A percentile compares a stretch with the other conserved stretches of the same genome.
phyloP scores from a whole-genome alignment of 2,329 filamentous ascomycete genomes.

The Colletotrichum destructivum region DNA sequence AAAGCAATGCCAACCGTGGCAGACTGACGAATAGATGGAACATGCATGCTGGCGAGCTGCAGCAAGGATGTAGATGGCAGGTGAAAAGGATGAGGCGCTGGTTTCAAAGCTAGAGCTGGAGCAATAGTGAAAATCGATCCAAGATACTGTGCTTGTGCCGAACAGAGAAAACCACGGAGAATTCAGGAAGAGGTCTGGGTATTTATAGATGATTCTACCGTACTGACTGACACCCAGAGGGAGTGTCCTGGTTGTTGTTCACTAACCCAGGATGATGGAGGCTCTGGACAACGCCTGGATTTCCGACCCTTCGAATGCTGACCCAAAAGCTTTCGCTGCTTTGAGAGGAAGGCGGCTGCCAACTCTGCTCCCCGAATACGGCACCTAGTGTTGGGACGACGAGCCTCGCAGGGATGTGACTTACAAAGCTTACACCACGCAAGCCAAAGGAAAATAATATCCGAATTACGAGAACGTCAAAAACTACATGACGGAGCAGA shows the following conservation, averaged over 20 bases:
- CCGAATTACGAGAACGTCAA: neutral
- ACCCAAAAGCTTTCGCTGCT: too few species aligned
- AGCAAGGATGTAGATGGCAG: neutral
- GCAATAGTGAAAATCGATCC: neutral
- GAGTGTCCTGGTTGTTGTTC: too few species aligned
- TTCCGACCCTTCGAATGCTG: neutral
- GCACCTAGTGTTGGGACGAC: neutral
- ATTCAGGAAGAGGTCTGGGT: neutral
- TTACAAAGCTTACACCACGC: conserved; percentile 5
- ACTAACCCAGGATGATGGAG: too few species aligned
- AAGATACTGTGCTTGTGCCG: conserved; percentile 11
- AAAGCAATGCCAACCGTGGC: conserved; percentile 31
- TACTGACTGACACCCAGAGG: too few species aligned
- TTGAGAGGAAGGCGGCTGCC: neutral
- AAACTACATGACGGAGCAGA: conserved; percentile 6
- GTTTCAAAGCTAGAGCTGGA: neutral
- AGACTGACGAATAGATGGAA: conserved; percentile 22
- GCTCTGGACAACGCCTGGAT: too few species aligned
- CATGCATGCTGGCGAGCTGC: conserved; percentile 17
- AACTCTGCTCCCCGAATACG: neutral
- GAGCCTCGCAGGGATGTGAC: neutral
- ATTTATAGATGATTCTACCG: conserved; percentile 18
- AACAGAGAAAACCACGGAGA: neutral
- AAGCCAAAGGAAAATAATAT: neutral
- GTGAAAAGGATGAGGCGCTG: neutral